Evolutionary conservation across 495 filamentous ascomycete species (phyloP), one percentile per base, ranked within the genome.

Genomic region (Aspergillus ellipticus): DNA sequence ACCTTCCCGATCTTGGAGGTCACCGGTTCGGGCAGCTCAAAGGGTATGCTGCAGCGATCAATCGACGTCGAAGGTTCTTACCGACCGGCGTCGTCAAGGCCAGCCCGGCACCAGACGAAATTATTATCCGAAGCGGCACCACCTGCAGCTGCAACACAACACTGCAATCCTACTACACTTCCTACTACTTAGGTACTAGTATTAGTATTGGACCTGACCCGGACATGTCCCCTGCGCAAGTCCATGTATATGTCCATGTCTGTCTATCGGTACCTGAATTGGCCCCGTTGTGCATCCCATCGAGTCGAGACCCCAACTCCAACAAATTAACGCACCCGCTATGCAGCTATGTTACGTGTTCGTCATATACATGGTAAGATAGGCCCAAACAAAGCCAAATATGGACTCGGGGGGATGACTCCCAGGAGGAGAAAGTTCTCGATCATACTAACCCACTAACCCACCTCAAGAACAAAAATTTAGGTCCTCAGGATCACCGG

Each of bases 71-170:
- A 47, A 20, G 16, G 24, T 42, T 24, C 20, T 22, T 49, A 15
- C 42, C 49, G 49, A 55, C 28, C 37, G 19, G 16, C 22, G 22
- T 43, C 41, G 35, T 60, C 42, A 31, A 53, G 53, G 49, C 42
- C 41, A 29, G 21, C 26, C 54, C 59, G 54, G 46, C 49, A 37
- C 39, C 16, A 53, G 39, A 54, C 51, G 54, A 58, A 58, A 58
- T 53, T 41, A 53, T 58, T 51, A 62, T 62, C 60, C 56, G 53
- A 62, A 45, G 31, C 50, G 46, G 17, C 49, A 31, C 21, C 55
- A 47, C 37, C 33, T 51, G 46, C 57, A 56, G 16, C 3, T 42
- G 16, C 43, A 47, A 28, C 43, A 28, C n/a, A 35, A 10, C 35
- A 4, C 35, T 3, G 24, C 35, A 4, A n/a, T n/a, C 35, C 35